Evolutionary conservation across 148 eudicot genomes (phyloP), one percentile per base, ranked within the genome.

Genomic region (Camellia granthamiana): DNA sequence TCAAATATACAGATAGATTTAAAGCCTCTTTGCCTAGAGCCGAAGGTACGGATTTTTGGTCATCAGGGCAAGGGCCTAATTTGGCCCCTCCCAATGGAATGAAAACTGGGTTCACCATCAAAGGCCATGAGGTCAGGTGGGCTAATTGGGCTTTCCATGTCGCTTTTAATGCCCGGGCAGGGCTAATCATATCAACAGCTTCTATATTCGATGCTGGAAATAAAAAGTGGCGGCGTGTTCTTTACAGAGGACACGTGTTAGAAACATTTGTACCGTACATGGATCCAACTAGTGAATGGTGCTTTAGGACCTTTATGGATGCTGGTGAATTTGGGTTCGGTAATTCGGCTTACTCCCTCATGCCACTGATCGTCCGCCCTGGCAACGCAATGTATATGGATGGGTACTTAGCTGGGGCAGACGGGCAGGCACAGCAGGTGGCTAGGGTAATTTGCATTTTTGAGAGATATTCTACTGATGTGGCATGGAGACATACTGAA

Each of bases 211-310:
- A 93, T 72, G n/a, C 71, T 0, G 84, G 54, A 54, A 86, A 72
- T 51, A 77, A 76, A 3, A 83, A 60, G 47, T 78, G 77, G 21
- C 77, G 98, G 59, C 69, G 79, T 4, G 97, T 95, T 55, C 78
- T 95, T n/a, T 95, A 95, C 21, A 90, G 93, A 70, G 98, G 94
- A 2, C 92, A 91, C 43, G 91, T 93, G 9, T 93, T 94, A 0
- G 98, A 95, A 82, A 91, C 94, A 12, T 93, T 95, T 83, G 96
- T 95, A 7, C 97, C 97, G 0, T 95, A 95, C 69, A 95, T 93
- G 98, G 96, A 95, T 83, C 96, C 94, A 0, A 87, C 88, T 0
- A 80, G 69, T 21, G 97, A 93, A 63, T 95, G 98, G 97, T 91
- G 92, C 78, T 90, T 82, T 51, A 84, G 91, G 84, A 92, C 98